Conservation (phyloP, 1,284 basidiomycete species). For the Anthracocystis setariae region DNA sequence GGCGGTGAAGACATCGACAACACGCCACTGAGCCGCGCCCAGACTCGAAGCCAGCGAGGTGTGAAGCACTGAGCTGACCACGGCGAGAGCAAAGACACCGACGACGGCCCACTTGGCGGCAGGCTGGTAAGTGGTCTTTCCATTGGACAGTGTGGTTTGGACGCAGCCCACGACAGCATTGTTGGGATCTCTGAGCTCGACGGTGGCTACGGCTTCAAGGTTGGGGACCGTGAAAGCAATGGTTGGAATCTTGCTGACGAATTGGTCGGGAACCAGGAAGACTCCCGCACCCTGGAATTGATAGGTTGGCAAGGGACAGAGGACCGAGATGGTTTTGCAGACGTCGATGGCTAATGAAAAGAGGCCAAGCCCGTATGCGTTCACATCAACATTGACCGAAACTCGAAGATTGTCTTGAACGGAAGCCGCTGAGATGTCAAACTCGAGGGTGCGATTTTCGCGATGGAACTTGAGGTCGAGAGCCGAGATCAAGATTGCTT, state of each 20-base stretch:
- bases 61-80: slow-evolving; percentile 77
- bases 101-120: slow-evolving; percentile 82
- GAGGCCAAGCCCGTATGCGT: slow-evolving; percentile 63
- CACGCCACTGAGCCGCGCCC: slow-evolving; percentile 71
- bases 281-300: slow-evolving; percentile 74
- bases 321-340: slow-evolving; percentile 54
- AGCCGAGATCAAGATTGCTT: slow-evolving; percentile 57
- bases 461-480: slow-evolving; percentile 60
- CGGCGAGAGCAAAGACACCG: slow-evolving; percentile 76
- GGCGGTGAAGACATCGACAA: slow-evolving; percentile 83
- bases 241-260: slow-evolving; percentile 74
- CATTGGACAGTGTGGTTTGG: slow-evolving; percentile 89
- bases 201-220: slow-evolving; percentile 86
- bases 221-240: slow-evolving; percentile 90
- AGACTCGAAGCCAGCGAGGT: slow-evolving; percentile 70
- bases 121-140: slow-evolving; percentile 80
- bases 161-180: slow-evolving; percentile 86
- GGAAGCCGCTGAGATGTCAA: slow-evolving; percentile 62
- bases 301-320: slow-evolving; percentile 66
- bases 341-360: slow-evolving; percentile 62
- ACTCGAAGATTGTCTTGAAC: slow-evolving; percentile 47
- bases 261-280: slow-evolving; percentile 75
- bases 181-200: slow-evolving; percentile 77
- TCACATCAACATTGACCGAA: slow-evolving; percentile 53
- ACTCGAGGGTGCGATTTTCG: slow-evolving; percentile 61